phyloP scores from a whole-genome alignment of 2,329 filamentous ascomycete genomes.

The Ophiosphaerella herpotricha region DNA sequence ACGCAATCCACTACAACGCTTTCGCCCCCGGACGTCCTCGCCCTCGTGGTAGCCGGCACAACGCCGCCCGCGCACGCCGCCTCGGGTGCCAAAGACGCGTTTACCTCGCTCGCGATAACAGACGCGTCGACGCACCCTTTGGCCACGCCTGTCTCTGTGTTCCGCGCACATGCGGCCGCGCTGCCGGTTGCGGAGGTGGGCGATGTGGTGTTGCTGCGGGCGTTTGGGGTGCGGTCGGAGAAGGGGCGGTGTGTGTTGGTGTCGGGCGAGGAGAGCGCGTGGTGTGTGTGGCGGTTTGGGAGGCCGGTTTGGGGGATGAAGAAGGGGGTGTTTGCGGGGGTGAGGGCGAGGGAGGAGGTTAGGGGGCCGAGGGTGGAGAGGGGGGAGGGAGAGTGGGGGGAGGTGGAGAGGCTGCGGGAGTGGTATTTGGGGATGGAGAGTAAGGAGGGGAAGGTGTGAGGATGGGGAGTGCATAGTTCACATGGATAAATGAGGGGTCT shows the following conservation, averaged over 20 bases:
- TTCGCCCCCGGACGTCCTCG: slow-evolving; percentile 50
- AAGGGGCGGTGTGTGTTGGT: slow-evolving; percentile 44
- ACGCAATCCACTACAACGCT: slow-evolving; percentile 37
- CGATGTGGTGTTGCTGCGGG: slow-evolving; percentile 52
- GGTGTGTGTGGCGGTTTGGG: slow-evolving; percentile 54
- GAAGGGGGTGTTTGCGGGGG: slow-evolving; percentile 33
- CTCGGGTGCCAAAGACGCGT: slow-evolving; percentile 51
- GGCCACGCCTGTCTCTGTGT: slow-evolving; percentile 46
- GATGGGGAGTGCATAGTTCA: neutral
- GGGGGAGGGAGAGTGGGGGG: slow-evolving; percentile 51
- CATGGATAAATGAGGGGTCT: neutral
- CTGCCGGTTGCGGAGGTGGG: slow-evolving; percentile 49
- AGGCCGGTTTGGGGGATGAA: slow-evolving; percentile 35
- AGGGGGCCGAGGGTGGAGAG: slow-evolving; percentile 54
- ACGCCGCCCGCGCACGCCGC: slow-evolving; percentile 45
- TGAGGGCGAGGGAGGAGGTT: slow-evolving; percentile 47
- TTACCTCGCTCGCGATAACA: slow-evolving; percentile 48
- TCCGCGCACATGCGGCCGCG: slow-evolving; percentile 49
- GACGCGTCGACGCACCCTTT: slow-evolving; percentile 42
- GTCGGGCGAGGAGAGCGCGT: slow-evolving; percentile 50
- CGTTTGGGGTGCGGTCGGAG: slow-evolving; percentile 49
- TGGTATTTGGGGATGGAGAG: slow-evolving; percentile 45
- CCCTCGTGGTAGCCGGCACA: slow-evolving; percentile 45
- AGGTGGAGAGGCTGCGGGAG: slow-evolving; percentile 45
- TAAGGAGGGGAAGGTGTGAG: slow-evolving; percentile 9